These are phyloP conservation scores for Petunia hybrid DNA, from an alignment of 305 asterid species.

Conservation along the genomic window DNA sequence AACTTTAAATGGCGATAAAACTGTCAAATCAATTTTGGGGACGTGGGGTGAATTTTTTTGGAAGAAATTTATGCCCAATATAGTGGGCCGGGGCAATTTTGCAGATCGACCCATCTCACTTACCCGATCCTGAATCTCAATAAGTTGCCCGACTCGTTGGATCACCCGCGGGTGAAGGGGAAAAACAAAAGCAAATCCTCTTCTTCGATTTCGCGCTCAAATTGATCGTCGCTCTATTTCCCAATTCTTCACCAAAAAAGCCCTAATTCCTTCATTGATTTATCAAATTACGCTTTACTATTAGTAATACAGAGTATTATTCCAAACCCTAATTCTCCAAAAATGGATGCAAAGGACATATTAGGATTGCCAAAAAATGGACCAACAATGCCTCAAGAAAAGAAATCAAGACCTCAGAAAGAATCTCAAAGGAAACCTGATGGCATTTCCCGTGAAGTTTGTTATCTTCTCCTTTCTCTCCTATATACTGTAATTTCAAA, in stretches of 20 bases:
- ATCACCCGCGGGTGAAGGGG: neutral
- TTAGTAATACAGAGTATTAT: neutral
- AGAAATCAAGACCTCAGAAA: slow-evolving; percentile 84
- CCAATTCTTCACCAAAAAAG: neutral
- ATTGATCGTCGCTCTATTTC: neutral
- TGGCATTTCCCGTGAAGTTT: slow-evolving; percentile 96
- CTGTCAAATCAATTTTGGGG: no score
- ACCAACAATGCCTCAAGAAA: slow-evolving; percentile 62
- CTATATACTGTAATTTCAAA: neutral
- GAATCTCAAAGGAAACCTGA: slow-evolving; percentile 99
- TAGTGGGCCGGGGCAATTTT: no score
- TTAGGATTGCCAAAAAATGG: slow-evolving; percentile 85
- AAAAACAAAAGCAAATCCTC: neutral
- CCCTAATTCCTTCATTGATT: neutral
- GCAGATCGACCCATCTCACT: no score
- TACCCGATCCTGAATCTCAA: no score
- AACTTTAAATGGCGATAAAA: no score
- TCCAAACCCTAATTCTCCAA: slow-evolving; percentile 35
- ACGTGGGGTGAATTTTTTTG: no score
- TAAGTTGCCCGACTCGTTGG: no score
- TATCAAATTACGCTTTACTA: neutral
- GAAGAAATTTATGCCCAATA: no score
- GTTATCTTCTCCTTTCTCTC: neutral
- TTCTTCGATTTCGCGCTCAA: slow-evolving; percentile 31
- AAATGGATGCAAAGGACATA: slow-evolving; percentile 95